phyloP scores from a whole-genome alignment of 2,329 filamentous ascomycete genomes.

The Helicocarpus griseus region DNA sequence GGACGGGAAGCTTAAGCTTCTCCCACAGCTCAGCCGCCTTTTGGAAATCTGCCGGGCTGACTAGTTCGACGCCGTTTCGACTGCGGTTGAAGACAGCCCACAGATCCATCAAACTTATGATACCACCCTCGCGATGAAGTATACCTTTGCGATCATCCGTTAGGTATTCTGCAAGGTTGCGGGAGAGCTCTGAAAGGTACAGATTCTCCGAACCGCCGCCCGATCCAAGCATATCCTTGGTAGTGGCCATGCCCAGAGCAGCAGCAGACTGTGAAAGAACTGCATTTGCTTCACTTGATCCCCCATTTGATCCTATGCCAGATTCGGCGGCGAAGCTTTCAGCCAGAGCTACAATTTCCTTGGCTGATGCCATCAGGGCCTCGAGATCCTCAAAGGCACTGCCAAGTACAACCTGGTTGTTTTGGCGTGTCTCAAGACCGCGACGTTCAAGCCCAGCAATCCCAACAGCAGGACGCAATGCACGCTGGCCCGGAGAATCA shows the following conservation, averaged over 20 bases:
- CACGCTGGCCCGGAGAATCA: conserved; percentile 14
- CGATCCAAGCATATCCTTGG: conserved; percentile 84
- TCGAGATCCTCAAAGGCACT: conserved; percentile 93
- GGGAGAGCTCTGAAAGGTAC: conserved; percentile 78
- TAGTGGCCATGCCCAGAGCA: conserved; percentile 81
- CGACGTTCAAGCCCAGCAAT: conserved; percentile 88
- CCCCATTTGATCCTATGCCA: conserved; percentile 44
- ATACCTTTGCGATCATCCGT: conserved; percentile 76
- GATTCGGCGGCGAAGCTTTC: conserved; percentile 71
- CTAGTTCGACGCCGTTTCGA: conserved; percentile 84
- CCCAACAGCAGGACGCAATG: conserved; percentile 52
- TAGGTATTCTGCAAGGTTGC: conserved; percentile 79
- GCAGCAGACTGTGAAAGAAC: conserved; percentile 73
- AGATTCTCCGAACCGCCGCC: conserved; percentile 65
- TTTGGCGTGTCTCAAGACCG: conserved; percentile 73
- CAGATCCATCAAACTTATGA: conserved; percentile 79
- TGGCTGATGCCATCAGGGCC: conserved; percentile 92
- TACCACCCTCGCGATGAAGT: conserved; percentile 69
- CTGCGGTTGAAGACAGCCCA: conserved; percentile 94
- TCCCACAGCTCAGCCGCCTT: conserved; percentile 86
- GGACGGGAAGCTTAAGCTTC: conserved; percentile 72
- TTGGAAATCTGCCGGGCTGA: conserved; percentile 84
- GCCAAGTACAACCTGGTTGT: conserved; percentile 87
- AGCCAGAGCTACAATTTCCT: conserved; percentile 87
- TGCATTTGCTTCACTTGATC: conserved; percentile 59